Evolutionary conservation across 345 rosid species (phyloP).

Genomic region (Rubroshorea leprosula): DNA sequence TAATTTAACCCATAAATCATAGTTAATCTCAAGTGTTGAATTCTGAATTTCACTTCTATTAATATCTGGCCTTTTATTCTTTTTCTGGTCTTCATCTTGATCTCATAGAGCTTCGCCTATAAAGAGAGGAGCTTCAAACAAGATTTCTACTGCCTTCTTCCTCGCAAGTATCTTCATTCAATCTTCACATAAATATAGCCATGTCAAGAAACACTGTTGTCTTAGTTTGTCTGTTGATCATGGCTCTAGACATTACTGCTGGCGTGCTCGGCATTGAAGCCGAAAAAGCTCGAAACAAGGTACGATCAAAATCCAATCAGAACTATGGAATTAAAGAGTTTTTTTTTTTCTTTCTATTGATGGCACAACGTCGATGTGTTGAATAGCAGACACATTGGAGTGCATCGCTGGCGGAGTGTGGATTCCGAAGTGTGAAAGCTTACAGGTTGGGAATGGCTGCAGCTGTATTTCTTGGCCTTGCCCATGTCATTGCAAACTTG

Average conservation of each 20-base stretch:
- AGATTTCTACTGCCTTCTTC: not conserved
- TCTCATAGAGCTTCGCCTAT: conserved; percentile 5
- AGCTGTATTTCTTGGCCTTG: conserved; percentile 47
- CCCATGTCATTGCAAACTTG: conserved; percentile 57
- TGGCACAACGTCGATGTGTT: not conserved
- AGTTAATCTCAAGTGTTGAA: conserved; percentile 16
- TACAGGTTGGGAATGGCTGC: conserved; percentile 75
- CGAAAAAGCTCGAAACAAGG: conserved; percentile 50
- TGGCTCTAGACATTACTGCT: conserved; percentile 48
- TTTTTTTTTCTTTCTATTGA: too few species aligned
- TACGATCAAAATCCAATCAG: conserved; percentile 9
- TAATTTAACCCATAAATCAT: conserved; percentile 2
- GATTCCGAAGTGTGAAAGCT: conserved; percentile 71
- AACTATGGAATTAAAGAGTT: too few species aligned
- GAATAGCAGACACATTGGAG: conserved; percentile 64
- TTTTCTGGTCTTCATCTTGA: conserved; percentile 19
- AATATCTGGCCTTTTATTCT: conserved; percentile 26
- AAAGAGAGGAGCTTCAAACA: not conserved
- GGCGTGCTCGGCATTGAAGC: conserved; percentile 61
- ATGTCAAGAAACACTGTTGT: conserved; percentile 32
- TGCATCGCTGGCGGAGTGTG: conserved; percentile 66
- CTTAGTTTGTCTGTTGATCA: conserved; percentile 41
- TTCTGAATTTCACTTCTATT: conserved; percentile 8
- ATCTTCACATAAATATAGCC: not conserved
- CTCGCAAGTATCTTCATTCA: not conserved